phyloP scores from a whole-genome alignment of 345 rosid species.

The Noccaea bulbosa region DNA sequence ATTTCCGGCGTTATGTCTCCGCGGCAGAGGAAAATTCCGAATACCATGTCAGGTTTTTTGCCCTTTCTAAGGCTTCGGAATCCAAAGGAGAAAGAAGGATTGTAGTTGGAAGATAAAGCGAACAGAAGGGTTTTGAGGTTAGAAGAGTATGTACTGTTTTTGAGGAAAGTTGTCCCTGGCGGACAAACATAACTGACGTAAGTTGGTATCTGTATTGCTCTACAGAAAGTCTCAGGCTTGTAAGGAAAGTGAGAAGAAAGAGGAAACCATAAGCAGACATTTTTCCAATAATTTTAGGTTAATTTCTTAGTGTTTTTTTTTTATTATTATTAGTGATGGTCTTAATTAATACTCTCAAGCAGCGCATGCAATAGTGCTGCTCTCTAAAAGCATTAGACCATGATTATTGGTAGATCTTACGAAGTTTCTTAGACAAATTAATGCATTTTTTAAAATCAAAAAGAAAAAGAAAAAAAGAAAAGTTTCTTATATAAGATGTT shows the following conservation, averaged over 20 bases:
- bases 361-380: not conserved
- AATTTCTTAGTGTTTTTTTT: too few species aligned
- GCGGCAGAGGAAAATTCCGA: constrained; percentile 47
- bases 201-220: constrained; percentile 10
- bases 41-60: constrained; percentile 26
- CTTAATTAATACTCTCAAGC: constrained; percentile 5
- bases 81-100: constrained; percentile 19
- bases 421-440: too few species aligned
- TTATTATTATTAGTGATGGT: not conserved
- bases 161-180: not conserved
- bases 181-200: constrained; percentile 17
- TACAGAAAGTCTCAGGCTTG: constrained; percentile 21
- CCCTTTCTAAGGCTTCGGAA: constrained; percentile 48
- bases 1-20: constrained; percentile 25
- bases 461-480: too few species aligned
- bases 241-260: constrained; percentile 25
- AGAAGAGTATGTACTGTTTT: constrained; percentile 27
- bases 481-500: too few species aligned
- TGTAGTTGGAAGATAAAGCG: not conserved
- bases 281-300: not conserved
- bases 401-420: too few species aligned
- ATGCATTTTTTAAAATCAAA: too few species aligned
- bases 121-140: constrained; percentile 18
- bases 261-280: constrained; percentile 15
- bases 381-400: too few species aligned